These are phyloP conservation scores for Akanthomyces muscarius DNA, from an alignment of 2,329 filamentous ascomycete genomes.

Conservation along the genomic window DNA sequence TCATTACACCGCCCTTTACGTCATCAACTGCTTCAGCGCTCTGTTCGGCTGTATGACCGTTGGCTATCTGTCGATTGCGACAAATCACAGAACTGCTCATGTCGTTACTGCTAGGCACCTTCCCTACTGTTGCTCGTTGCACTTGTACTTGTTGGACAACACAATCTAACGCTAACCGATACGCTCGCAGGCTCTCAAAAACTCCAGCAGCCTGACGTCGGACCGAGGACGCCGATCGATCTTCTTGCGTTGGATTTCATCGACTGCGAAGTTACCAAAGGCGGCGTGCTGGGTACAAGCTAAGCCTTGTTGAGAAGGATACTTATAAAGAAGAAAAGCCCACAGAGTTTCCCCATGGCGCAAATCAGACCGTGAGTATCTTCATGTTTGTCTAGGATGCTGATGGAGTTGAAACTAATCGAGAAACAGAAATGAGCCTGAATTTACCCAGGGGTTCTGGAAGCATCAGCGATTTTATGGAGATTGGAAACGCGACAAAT, in stretches of 20 bases:
- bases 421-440: background rate
- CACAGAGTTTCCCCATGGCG: background rate
- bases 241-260: background rate
- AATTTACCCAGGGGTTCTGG: slow-evolving; percentile 27
- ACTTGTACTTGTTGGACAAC: background rate
- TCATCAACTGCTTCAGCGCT: background rate
- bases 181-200: background rate
- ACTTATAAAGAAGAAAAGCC: background rate
- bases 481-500: slow-evolving; percentile 63
- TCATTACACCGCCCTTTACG: background rate
- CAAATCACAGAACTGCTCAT: background rate
- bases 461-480: slow-evolving; percentile 71
- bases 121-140: background rate
- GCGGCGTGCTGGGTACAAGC: background rate
- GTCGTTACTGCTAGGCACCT: background rate
- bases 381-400: background rate
- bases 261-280: background rate
- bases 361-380: slow-evolving; percentile 2
- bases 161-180: background rate
- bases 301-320: background rate
- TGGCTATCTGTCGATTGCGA: no score
- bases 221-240: background rate
- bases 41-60: background rate
- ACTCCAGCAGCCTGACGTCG: background rate
- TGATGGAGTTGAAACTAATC: slow-evolving; percentile 21